These are phyloP conservation scores for Lecanosticta acicola DNA, from an alignment of 2,329 filamentous ascomycete species.

Conservation along the genomic window DNA sequence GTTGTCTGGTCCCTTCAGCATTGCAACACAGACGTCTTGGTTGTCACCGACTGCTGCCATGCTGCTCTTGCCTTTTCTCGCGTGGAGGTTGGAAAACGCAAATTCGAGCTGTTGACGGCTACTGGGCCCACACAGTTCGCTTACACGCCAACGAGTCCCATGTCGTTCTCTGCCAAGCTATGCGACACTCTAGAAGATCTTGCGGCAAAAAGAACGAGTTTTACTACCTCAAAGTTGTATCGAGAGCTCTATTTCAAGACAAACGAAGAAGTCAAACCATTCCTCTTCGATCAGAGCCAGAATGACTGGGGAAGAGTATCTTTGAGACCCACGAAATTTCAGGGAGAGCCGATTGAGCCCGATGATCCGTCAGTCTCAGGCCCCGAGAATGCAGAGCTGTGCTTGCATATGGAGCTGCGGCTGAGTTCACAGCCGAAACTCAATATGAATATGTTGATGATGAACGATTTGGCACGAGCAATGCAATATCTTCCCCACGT, in stretches of 20 bases:
- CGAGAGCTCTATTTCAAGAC: conserved; percentile 8
- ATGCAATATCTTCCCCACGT: conserved; percentile 11
- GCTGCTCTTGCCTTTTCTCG: conserved; percentile 7
- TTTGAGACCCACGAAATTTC: not conserved
- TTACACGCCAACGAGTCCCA: not conserved
- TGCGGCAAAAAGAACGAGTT: not conserved
- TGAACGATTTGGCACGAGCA: conserved; percentile 9
- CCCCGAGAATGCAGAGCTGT: not conserved
- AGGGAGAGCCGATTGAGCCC: not conserved
- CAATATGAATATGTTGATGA: not conserved
- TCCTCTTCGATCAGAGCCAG: conserved; percentile 11
- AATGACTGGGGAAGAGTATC: conserved; percentile 9
- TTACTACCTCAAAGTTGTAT: conserved; percentile 12
- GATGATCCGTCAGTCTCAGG: not conserved
- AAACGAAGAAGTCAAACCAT: conserved; percentile 4
- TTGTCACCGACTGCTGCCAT: conserved; percentile 10
- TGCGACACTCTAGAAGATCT: conserved; percentile 4
- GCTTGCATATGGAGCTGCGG: conserved; percentile 4
- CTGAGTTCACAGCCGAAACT: conserved; percentile 6
- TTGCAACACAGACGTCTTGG: conserved; percentile 7
- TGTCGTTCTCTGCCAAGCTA: conserved; percentile 7
- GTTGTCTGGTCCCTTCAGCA: conserved; percentile 4
- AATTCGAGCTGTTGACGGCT: conserved; percentile 9
- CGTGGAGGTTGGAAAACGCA: conserved; percentile 8
- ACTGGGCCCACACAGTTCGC: conserved; percentile 2